A percentile compares a stretch with the other conserved stretches of the same genome.
These are phyloP conservation scores for Mycosphaerelloides madeirae DNA, from an alignment of 2,329 filamentous ascomycete genomes.

Conservation along the genomic window DNA sequence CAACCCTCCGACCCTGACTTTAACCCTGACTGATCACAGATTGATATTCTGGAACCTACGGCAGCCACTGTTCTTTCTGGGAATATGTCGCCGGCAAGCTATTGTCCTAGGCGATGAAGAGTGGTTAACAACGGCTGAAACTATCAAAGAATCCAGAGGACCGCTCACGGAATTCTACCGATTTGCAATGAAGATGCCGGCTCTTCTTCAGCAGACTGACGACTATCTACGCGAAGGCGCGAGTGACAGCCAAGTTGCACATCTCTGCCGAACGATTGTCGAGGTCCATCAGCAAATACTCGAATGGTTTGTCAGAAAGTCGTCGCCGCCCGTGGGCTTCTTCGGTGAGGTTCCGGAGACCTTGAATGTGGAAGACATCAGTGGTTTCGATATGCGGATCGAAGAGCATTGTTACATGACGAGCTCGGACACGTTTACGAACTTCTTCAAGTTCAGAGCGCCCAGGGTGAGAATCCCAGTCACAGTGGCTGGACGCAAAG, in stretches of 20 bases:
- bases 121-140: conserved; percentile 6
- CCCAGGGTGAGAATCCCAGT: neutral
- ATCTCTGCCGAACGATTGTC: too few species aligned
- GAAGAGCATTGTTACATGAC: conserved; percentile 13
- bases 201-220: conserved; percentile 5
- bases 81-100: conserved; percentile 8
- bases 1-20: too few species aligned
- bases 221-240: neutral
- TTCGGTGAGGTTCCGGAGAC: neutral
- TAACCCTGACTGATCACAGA: too few species aligned
- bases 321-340: too few species aligned
- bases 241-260: neutral
- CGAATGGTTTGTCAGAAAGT: too few species aligned
- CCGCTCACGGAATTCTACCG: conserved; percentile 7
- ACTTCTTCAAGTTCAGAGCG: conserved; percentile 6
- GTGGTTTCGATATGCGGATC: conserved; percentile 6
- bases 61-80: conserved; percentile 10
- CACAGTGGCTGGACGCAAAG: too few species aligned
- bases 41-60: conserved; percentile 10
- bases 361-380: neutral
- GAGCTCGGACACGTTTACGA: conserved; percentile 6
- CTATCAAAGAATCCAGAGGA: neutral
- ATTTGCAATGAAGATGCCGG: conserved; percentile 6
- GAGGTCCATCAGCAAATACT: too few species aligned
- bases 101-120: conserved; percentile 7